Percentiles rank a stretch among this genome's conserved stretches.
phyloP scores from a whole-genome alignment of 179 eudicot species.

The Beta macrorhiza region DNA sequence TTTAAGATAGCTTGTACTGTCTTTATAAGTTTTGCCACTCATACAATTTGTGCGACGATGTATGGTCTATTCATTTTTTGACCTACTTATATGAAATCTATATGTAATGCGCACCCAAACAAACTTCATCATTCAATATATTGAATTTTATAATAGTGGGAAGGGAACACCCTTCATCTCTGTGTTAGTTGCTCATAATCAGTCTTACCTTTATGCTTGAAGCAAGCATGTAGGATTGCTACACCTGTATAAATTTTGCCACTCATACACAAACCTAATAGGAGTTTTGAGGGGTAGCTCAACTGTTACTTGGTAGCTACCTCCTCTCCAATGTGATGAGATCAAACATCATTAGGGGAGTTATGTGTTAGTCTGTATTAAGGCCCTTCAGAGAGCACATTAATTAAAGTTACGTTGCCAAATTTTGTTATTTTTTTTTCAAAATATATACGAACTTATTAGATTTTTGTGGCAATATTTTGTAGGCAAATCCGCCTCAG shows the following conservation, averaged over 20 bases:
- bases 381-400: too few species aligned
- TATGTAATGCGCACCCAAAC: background rate
- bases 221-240: background rate
- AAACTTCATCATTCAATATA: background rate
- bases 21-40: too few species aligned
- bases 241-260: background rate
- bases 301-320: too few species aligned
- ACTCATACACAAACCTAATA: too few species aligned
- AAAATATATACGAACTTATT: background rate
- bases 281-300: too few species aligned
- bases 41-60: too few species aligned
- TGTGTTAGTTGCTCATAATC: background rate
- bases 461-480: constrained; percentile 6
- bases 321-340: too few species aligned
- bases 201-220: constrained; percentile 4
- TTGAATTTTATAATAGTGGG: background rate
- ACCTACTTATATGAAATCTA: background rate
- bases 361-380: too few species aligned
- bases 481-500: constrained; percentile 93
- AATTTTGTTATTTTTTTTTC: too few species aligned
- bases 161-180: background rate
- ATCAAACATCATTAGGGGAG: too few species aligned
- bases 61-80: background rate
- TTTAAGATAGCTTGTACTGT: too few species aligned
- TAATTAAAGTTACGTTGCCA: too few species aligned